These are phyloP conservation scores for Umbelopsis sp. DNA, from an alignment of 192 early-diverging fungal species.

Conservation along the genomic window DNA sequence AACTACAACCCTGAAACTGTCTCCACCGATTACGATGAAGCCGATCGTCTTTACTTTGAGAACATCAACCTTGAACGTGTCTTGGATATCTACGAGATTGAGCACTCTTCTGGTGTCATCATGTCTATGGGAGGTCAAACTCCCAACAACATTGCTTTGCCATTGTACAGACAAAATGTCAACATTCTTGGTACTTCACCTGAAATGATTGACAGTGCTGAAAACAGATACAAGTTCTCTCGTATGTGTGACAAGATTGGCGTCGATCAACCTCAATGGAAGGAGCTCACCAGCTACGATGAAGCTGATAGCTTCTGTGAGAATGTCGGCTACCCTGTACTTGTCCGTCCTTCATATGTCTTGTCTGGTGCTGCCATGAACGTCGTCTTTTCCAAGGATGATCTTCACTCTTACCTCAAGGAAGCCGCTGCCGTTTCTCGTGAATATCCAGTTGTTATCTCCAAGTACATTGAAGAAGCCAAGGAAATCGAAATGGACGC, in stretches of 20 bases:
- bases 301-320: slow-evolving; percentile 89
- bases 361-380: slow-evolving; percentile 99
- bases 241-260: slow-evolving; percentile 95
- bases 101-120: slow-evolving; percentile 84
- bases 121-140: slow-evolving; percentile 97
- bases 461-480: slow-evolving; percentile 98
- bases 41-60: slow-evolving; percentile 97
- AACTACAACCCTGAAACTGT: slow-evolving; percentile 99
- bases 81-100: slow-evolving; percentile 95
- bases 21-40: slow-evolving; percentile 99
- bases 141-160: slow-evolving; percentile 97
- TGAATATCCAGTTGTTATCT: slow-evolving; percentile 95
- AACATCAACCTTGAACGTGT: slow-evolving; percentile 92
- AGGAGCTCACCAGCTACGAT: slow-evolving; percentile 87
- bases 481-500: slow-evolving; percentile 99
- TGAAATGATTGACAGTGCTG: slow-evolving; percentile 96
- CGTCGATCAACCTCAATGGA: slow-evolving; percentile 97
- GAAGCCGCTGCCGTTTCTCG: slow-evolving; percentile 92
- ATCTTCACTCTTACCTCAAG: slow-evolving; percentile 83
- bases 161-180: slow-evolving; percentile 87
- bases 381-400: slow-evolving; percentile 84
- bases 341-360: slow-evolving; percentile 98
- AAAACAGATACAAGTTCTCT: slow-evolving; percentile 98
- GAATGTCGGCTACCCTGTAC: slow-evolving; percentile 91
- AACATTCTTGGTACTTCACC: slow-evolving; percentile 95